phyloP scores from a whole-genome alignment of 2,329 filamentous ascomycete genomes.

The Fusarium multiceps region DNA sequence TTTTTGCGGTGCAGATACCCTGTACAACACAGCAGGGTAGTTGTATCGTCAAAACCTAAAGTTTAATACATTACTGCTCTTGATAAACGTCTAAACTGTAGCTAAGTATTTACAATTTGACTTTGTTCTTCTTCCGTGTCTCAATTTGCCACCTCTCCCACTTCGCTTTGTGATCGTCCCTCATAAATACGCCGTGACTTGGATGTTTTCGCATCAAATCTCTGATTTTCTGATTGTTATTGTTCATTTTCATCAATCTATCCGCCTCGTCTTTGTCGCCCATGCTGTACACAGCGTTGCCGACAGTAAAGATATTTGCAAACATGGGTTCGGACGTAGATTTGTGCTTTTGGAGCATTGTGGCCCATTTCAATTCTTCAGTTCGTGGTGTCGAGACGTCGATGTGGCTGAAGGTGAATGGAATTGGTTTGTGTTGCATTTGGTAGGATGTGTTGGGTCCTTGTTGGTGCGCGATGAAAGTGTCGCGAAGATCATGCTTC shows the following conservation, averaged over 20 bases:
- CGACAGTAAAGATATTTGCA: neutral
- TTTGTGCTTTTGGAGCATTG: neutral
- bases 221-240: neutral
- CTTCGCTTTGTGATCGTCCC: fast-evolving
- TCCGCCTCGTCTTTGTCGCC: neutral
- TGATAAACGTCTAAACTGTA: fast-evolving
- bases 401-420: neutral
- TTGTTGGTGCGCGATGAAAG: fast-evolving
- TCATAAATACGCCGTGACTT: fast-evolving
- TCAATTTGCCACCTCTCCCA: no score
- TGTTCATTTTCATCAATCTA: neutral
- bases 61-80: neutral
- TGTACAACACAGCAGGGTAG: fast-evolving
- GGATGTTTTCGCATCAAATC: fast-evolving
- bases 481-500: neutral
- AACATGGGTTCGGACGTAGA: fast-evolving
- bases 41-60: fast-evolving
- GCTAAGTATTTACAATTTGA: neutral
- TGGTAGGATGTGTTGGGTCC: neutral
- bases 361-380: fast-evolving
- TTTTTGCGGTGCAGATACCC: fast-evolving
- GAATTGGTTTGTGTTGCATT: neutral
- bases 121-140: neutral
- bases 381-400: neutral
- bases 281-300: neutral